These are phyloP conservation scores for Eimeria necatrix DNA, from an alignment of 169 alveolate species.

Conservation along the genomic window DNA sequence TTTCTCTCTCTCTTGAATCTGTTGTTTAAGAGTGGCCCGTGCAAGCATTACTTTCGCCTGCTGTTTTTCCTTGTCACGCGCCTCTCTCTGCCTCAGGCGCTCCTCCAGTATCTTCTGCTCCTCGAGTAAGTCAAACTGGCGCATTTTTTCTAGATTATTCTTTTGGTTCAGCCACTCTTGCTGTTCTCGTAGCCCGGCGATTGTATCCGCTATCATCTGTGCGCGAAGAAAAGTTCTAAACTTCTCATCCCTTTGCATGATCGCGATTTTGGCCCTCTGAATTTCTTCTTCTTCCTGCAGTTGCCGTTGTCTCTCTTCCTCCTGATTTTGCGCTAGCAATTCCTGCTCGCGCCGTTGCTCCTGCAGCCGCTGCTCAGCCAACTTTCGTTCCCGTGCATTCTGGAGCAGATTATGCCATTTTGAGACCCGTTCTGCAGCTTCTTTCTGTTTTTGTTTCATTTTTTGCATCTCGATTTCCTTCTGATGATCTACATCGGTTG, in stretches of 20 bases:
- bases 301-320: background rate
- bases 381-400: constrained; percentile 20
- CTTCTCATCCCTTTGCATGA: constrained; percentile 20
- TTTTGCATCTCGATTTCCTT: constrained; percentile 12
- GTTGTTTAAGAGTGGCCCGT: constrained; percentile 35
- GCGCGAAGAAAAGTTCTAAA: constrained; percentile 43
- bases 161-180: constrained; percentile 22
- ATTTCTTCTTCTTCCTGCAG: background rate
- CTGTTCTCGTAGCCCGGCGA: constrained; percentile 64
- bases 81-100: constrained; percentile 27
- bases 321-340: constrained; percentile 18
- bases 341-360: background rate
- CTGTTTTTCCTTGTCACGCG: constrained; percentile 40
- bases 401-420: constrained; percentile 49
- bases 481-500: background rate
- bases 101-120: background rate
- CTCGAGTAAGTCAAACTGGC: constrained; percentile 7
- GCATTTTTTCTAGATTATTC: background rate
- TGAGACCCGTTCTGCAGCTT: constrained; percentile 26
- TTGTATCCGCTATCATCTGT: constrained; percentile 58
- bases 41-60: constrained; percentile 35
- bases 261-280: background rate
- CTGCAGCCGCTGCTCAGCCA: constrained; percentile 10
- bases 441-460: constrained; percentile 48
- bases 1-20: constrained; percentile 21